phyloP scores from a whole-genome alignment of 2,329 filamentous ascomycete species.

The Monosporascus sp. region DNA sequence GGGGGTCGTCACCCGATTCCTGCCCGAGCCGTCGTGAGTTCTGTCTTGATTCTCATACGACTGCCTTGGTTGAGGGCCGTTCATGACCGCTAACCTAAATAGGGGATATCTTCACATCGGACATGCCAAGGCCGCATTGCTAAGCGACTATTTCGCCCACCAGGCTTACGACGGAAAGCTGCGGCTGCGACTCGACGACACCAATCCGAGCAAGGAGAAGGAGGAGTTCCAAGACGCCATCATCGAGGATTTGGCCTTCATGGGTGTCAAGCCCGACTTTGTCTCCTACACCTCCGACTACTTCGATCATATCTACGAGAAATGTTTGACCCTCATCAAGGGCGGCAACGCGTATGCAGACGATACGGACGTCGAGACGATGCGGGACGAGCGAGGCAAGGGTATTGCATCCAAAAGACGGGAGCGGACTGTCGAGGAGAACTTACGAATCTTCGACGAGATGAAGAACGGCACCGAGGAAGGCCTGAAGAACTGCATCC shows the following conservation, averaged over 20 bases:
- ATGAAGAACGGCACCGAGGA: constrained; percentile 84
- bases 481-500: constrained; percentile 82
- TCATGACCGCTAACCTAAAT: not conserved
- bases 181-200: constrained; percentile 91
- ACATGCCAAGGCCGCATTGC: constrained; percentile 86
- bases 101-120: constrained; percentile 89
- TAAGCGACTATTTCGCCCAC: constrained; percentile 96
- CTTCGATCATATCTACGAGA: constrained; percentile 87
- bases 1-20: constrained; percentile 87
- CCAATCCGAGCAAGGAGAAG: constrained; percentile 96
- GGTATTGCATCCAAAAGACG: constrained; percentile 78
- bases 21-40: constrained; percentile 82
- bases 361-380: constrained; percentile 84
- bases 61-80: too few relatives aligned
- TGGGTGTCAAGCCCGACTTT: constrained; percentile 85
- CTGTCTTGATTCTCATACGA: too few relatives aligned
- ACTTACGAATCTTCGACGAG: constrained; percentile 78
- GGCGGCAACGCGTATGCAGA: constrained; percentile 89
- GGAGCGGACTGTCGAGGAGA: constrained; percentile 75
- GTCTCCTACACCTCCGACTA: constrained; percentile 92
- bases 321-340: constrained; percentile 77
- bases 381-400: constrained; percentile 79
- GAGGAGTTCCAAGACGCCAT: constrained; percentile 94
- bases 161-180: constrained; percentile 88
- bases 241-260: constrained; percentile 80